A percentile compares a stretch with the other conserved stretches of the same genome.
Evolutionary conservation across 208 protist species (phyloP).

Genomic region (Leptomonas pyrrhocoris): DNA sequence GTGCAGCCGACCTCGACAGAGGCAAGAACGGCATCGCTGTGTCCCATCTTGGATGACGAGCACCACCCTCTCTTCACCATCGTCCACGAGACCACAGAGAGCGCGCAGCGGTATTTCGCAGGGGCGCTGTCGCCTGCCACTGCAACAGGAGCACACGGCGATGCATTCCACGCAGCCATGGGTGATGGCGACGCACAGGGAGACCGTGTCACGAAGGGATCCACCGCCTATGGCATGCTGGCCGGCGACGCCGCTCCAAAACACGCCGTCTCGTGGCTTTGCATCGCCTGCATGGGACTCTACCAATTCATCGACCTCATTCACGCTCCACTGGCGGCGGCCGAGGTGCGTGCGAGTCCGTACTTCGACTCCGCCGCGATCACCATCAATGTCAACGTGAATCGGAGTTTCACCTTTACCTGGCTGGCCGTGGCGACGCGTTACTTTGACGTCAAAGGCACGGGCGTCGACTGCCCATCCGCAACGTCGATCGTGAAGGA

Average conservation of each 20-base stretch:
- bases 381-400: constrained; percentile 84
- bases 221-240: constrained; percentile 39
- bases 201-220: not conserved
- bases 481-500: constrained; percentile 61
- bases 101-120: constrained; percentile 57
- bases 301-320: constrained; percentile 89
- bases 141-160: not conserved
- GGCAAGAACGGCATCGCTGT: constrained; percentile 3
- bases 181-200: not conserved
- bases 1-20: constrained; percentile 4
- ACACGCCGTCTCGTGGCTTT: constrained; percentile 54
- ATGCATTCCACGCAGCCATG: too few species aligned
- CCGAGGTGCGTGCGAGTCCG: constrained; percentile 61
- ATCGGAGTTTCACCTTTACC: constrained; percentile 83
- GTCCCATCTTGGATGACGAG: constrained; percentile 55
- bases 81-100: constrained; percentile 69
- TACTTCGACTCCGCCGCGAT: constrained; percentile 71
- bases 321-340: constrained; percentile 67
- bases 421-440: constrained; percentile 75
- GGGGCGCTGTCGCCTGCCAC: constrained; percentile 8
- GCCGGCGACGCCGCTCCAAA: constrained; percentile 31
- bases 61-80: constrained; percentile 76
- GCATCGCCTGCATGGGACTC: constrained; percentile 79
- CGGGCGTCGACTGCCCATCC: constrained; percentile 34
- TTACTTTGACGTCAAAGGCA: constrained; percentile 64